Base-by-base conservation (phyloP, 2,329 filamentous ascomycete genomes). In the Arthrobotrys sphaeroides region DNA sequence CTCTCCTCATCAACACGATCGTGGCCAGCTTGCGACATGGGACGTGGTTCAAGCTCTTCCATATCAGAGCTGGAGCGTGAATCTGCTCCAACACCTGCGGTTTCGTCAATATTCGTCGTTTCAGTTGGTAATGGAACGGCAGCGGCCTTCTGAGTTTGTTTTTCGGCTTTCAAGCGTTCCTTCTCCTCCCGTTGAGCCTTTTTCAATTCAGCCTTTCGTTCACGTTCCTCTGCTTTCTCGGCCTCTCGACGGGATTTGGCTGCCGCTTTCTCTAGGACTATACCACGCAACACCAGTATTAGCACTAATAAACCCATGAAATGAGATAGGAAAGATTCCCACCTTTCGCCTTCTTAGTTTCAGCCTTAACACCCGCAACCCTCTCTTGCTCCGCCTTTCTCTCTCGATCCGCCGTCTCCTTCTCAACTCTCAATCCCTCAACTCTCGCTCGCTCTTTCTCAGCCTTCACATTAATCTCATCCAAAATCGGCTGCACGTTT, bases 391-490 rank as follows among this genome's bases (percentile, higher is more conserved):
- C 53, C 2, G 24, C 38, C 18, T 42, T 77, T 33, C 42, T 77
- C 45, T 77, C 67, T 12, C 26, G 20, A 5, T 77, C 73, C 5
- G 57, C 47, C 6, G 51, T 18, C 20, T 77, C 65, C 28, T 43
- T 59, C 36, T 77, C 73, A 9, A 77, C 10, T 18, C 61, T 70
- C 42, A 69, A 42, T 13, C 26, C 47, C 18, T 69, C 72, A 6
- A 69, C 4, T 22, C 72, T 55, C 1, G 72, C 72, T 3, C 72
- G 31, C 18, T 75, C 72, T 33, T 75, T 75, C 33, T 70, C 60
- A 1, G 73, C 73, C 24, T 70, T 72, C 12, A 59, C 66, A 45
- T 77, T 72, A n/a, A 77, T 77, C 13, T 77, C 73, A 38, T 77
- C 73, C 20, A 77, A 38, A 13, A 77, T 70, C 5, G 73, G 73